Evolutionary conservation across 108 stramenopile species (phyloP).

Genomic region (Stephanodiscus triporus): DNA sequence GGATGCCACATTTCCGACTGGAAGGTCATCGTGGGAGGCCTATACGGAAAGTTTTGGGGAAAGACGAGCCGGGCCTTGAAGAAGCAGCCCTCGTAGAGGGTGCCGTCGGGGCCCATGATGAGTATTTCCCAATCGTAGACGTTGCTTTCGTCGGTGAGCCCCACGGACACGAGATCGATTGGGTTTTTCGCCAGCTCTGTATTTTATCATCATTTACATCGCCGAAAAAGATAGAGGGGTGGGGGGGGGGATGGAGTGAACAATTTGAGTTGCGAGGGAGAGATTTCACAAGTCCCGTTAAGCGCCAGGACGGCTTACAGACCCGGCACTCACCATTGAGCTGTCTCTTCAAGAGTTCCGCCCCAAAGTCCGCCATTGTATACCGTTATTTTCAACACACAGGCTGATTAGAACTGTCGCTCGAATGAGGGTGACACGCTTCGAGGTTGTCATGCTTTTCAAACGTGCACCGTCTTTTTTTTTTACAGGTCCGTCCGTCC

Average conservation of each 20-base stretch:
- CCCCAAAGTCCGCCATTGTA: constrained; percentile 84
- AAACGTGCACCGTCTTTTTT: too few species aligned
- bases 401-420: neutral
- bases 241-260: constrained; percentile 8
- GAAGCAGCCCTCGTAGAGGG: constrained; percentile 94
- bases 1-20: constrained; percentile 98
- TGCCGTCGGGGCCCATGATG: constrained; percentile 93
- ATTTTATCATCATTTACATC: neutral
- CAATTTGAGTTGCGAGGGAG: constrained; percentile 12
- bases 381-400: neutral
- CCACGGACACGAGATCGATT: constrained; percentile 87
- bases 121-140: constrained; percentile 96
- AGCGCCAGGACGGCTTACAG: neutral
- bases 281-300: neutral
- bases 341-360: constrained; percentile 82
- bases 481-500: too few species aligned
- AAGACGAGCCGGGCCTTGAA: constrained; percentile 95
- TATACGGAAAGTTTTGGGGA: constrained; percentile 96
- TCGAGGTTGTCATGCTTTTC: too few species aligned
- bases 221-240: neutral
- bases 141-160: constrained; percentile 82
- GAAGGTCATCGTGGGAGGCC: constrained; percentile 95
- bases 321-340: constrained; percentile 67
- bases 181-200: constrained; percentile 87
- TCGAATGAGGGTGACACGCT: too few species aligned